A percentile compares a stretch with the other conserved stretches of the same genome.
Conservation (phyloP, 148 eudicot species). For the Limonium bicolor region DNA sequence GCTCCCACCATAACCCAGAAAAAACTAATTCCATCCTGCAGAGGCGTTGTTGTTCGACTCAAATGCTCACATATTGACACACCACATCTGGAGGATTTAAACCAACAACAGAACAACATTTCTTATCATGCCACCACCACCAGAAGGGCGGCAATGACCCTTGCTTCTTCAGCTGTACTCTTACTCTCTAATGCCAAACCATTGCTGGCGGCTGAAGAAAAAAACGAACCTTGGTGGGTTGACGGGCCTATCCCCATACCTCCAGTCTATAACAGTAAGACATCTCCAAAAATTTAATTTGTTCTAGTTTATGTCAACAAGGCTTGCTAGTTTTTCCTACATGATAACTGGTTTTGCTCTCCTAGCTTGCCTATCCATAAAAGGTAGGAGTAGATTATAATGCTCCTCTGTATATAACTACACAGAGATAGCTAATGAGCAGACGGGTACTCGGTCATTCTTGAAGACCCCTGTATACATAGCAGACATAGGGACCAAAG, state of each 20-base stretch:
- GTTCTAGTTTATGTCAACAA: too few relatives aligned
- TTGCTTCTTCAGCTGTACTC: slow-evolving; percentile 40
- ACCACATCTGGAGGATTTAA: not conserved
- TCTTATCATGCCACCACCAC: slow-evolving; percentile 19
- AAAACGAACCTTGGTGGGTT: slow-evolving; percentile 38
- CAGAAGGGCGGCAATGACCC: slow-evolving; percentile 50
- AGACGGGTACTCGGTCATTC: slow-evolving; percentile 75
- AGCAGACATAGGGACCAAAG: slow-evolving; percentile 49
- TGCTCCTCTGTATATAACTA: slow-evolving; percentile 2
- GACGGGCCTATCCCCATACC: slow-evolving; percentile 44
- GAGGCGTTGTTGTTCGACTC: slow-evolving; percentile 1
- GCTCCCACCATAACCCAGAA: slow-evolving; percentile 5
- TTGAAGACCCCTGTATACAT: slow-evolving; percentile 48
- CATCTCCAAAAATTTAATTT: too few relatives aligned
- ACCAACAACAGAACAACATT: too few relatives aligned
- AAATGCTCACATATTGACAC: slow-evolving; percentile 4
- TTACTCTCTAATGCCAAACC: slow-evolving; percentile 15
- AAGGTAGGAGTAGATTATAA: not conserved
- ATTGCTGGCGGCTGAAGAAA: slow-evolving; percentile 30
- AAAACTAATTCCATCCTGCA: slow-evolving; percentile 13
- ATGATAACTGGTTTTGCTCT: not conserved
- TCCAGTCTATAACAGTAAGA: slow-evolving; percentile 38
- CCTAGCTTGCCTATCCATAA: not conserved
- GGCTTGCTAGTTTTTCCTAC: too few relatives aligned
- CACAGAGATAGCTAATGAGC: slow-evolving; percentile 68